phyloP scores from a whole-genome alignment of 2,329 filamentous ascomycete genomes.

The Fusarium tuaranense region DNA sequence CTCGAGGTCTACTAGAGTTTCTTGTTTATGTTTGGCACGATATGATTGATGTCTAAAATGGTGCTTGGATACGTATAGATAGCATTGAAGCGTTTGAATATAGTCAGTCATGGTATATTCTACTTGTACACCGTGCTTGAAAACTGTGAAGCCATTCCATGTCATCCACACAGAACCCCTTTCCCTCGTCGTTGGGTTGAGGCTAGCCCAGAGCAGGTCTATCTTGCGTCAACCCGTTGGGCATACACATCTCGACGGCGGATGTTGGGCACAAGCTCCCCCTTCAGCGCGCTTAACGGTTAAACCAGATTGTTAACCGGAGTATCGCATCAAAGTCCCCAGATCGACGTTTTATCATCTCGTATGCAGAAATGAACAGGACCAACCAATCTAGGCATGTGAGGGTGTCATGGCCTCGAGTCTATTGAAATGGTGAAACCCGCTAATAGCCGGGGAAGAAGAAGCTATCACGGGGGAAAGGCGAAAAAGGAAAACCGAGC shows the following conservation, averaged over 20 bases:
- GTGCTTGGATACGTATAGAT: constrained; percentile 36
- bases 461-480: neutral
- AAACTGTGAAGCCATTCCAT: neutral
- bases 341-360: neutral
- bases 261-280: neutral
- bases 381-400: neutral
- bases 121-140: neutral
- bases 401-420: neutral
- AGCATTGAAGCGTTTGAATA: constrained; percentile 43
- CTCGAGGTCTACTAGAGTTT: constrained; percentile 87
- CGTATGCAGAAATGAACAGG: neutral
- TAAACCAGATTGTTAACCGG: neutral
- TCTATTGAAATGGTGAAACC: neutral
- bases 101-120: constrained; percentile 2
- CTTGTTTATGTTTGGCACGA: constrained; percentile 12
- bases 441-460: neutral
- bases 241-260: neutral
- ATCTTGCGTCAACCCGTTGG: neutral
- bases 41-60: constrained; percentile 33
- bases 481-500: neutral
- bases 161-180: neutral
- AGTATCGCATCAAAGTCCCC: neutral
- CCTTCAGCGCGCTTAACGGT: neutral
- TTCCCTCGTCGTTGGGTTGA: neutral
- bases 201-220: neutral